These are phyloP conservation scores for Phytophthora kernoviae DNA, from an alignment of 352 stramenopile species.

Conservation along the genomic window DNA sequence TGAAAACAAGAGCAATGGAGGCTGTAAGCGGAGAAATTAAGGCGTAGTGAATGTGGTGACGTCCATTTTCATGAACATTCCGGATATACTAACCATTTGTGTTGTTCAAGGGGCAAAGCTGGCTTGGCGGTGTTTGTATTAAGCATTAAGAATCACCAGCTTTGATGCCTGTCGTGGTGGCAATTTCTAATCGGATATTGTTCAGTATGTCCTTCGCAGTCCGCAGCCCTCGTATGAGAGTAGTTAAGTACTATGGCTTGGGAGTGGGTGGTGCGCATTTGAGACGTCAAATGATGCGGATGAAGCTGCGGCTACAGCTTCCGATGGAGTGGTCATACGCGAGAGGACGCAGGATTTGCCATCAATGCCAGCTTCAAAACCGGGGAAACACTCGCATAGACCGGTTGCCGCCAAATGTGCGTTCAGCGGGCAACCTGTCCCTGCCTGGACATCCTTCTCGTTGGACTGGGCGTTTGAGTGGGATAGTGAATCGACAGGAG, in stretches of 20 bases:
- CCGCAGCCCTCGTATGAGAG: no score
- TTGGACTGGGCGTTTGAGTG: no score
- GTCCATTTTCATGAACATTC: no score
- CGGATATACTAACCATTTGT: no score
- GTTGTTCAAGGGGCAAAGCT: no score
- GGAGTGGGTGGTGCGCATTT: conserved; percentile 15
- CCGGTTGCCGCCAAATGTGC: conserved; percentile 32
- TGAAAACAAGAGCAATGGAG: conserved; percentile 5
- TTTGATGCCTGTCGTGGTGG: background rate
- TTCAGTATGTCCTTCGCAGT: no score
- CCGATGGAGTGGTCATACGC: conserved; percentile 12
- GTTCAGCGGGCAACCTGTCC: conserved; percentile 40
- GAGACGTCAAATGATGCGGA: conserved; percentile 15
- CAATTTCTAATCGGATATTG: background rate
- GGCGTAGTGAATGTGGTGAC: no score
- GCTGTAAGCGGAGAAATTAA: no score
- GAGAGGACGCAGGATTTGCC: conserved; percentile 41
- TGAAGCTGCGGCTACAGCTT: conserved; percentile 12
- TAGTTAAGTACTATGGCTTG: conserved; percentile 14
- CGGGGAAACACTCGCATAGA: conserved; percentile 49
- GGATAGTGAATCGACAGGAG: no score
- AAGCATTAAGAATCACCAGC: no score
- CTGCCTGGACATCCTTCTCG: no score
- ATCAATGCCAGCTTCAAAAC: conserved; percentile 37
- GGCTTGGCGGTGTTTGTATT: no score